Evolutionary conservation across 1,284 basidiomycete genomes (phyloP).

Genomic region (Vanrija sp.): DNA sequence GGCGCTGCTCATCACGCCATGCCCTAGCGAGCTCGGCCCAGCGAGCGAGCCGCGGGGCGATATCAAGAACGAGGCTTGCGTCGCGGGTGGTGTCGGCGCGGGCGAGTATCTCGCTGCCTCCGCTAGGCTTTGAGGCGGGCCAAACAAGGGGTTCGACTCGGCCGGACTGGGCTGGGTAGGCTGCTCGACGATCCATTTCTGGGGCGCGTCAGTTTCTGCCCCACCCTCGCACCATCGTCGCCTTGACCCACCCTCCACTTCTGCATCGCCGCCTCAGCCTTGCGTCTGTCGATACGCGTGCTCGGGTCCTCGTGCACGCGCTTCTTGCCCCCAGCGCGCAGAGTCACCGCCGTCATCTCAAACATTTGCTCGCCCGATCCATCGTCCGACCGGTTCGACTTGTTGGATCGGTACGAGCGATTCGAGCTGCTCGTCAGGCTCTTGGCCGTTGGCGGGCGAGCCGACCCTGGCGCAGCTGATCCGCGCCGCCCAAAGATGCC

Average conservation of each 20-base stretch:
- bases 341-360: conserved; percentile 13
- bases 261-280: conserved; percentile 36
- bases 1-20: background rate
- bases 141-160: conserved; percentile 1
- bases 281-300: conserved; percentile 13
- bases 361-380: conserved; percentile 4
- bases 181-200: conserved; percentile 43
- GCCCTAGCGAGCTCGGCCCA: background rate
- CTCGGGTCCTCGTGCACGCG: conserved; percentile 10
- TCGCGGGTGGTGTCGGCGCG: background rate
- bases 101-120: background rate
- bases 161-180: conserved; percentile 9
- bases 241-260: conserved; percentile 41
- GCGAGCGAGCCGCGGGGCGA: background rate
- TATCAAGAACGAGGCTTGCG: background rate
- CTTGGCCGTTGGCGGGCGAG: conserved; percentile 1
- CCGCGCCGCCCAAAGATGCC: conserved; percentile 7
- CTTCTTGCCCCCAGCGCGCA: conserved; percentile 6
- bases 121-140: no score
- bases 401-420: conserved; percentile 1
- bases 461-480: background rate
- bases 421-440: conserved; percentile 5
- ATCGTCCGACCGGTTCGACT: background rate
- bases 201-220: conserved; percentile 3
- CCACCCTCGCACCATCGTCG: no score